Conservation (phyloP, 2,329 filamentous ascomycete genomes). For the Gnomoniopsis sp. region DNA sequence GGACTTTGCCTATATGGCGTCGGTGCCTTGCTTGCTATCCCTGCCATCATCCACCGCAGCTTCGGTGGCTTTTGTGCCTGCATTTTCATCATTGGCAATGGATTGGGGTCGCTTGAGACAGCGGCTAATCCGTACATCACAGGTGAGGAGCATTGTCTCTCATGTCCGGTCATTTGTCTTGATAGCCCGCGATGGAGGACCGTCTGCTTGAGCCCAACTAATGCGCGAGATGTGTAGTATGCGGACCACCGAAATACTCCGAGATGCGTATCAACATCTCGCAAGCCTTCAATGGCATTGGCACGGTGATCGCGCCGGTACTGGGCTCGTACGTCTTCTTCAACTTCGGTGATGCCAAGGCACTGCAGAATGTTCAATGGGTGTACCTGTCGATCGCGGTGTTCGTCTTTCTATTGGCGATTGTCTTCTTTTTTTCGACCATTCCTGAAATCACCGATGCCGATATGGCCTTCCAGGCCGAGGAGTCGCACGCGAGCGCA, state of each 20-base stretch:
- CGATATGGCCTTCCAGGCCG: conserved; percentile 62
- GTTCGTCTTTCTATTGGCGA: conserved; percentile 66
- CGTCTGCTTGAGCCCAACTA: no score
- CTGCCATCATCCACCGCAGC: conserved; percentile 57
- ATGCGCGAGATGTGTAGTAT: no score
- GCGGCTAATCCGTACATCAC: conserved; percentile 74
- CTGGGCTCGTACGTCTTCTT: conserved; percentile 74
- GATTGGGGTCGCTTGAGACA: conserved; percentile 71
- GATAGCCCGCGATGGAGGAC: no score
- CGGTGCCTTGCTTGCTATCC: conserved; percentile 54
- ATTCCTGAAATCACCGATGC: conserved; percentile 71
- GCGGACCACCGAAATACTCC: conserved; percentile 64
- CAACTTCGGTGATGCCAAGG: conserved; percentile 52
- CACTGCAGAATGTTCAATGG: conserved; percentile 69
- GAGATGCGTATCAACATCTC: conserved; percentile 74
- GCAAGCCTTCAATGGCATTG: conserved; percentile 74
- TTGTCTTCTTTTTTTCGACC: conserved; percentile 62
- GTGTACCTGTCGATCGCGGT: conserved; percentile 70
- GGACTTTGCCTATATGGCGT: conserved; percentile 65
- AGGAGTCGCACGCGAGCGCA: conserved; percentile 48
- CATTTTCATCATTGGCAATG: conserved; percentile 72
- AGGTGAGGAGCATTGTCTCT: conserved; percentile 28
- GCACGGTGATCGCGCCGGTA: conserved; percentile 69
- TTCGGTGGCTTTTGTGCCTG: conserved; percentile 72
- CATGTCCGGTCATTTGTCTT: no score